Base-by-base conservation (phyloP, 257 asterid genomes). In the Solanum virginianum region DNA sequence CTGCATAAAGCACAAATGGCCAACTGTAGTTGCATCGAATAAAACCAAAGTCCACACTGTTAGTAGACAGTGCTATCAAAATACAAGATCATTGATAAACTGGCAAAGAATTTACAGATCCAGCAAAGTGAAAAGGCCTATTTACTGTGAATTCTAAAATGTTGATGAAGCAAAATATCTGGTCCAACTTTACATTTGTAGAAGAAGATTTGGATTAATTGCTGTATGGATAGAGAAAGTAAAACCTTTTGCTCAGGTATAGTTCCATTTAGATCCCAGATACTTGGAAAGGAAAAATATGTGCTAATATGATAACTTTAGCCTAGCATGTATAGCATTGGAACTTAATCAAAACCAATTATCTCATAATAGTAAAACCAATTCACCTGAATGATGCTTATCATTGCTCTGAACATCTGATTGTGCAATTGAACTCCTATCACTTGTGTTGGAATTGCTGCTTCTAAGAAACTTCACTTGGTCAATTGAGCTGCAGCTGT, bases 371-470 rank as follows among this genome's bases (percentile, higher is more conserved):
- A 53, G 49, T 29, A 20, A 83, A 63, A 83, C 39, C 63, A 75
- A 12, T 83, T 82, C 13, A 92, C 93, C 94, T 88, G 92, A 86
- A 72, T 17, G 83, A 71, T 49, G 80, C 62, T 85, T 87, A 80
- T 68, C 82, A 77, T 83, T 88, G 29, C 75, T 84, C 80, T 36
- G 69, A 22, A 81, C 55, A 39, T 83, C 87, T 41, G 80, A 57
- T 82, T 88, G 86, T 54, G 81, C 83, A 82, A 85, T 86, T 45
- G 83, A 74, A 80, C 59, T 77, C 72, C 18, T 39, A 43, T 88
- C 87, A 86, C 87, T 88, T 80, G 85, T 83, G 87, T 88, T 87
- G 81, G 63, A 41, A 72, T 84, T 80, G 83, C 36, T 57, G 65
- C 43, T 81, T 59, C 87, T 87, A 69, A 55, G 59, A 24, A 57